Evolutionary conservation across 768 basidiomycete species (phyloP), one percentile per base, ranked within the genome.

Genomic region (Pisolithus marmoratus): DNA sequence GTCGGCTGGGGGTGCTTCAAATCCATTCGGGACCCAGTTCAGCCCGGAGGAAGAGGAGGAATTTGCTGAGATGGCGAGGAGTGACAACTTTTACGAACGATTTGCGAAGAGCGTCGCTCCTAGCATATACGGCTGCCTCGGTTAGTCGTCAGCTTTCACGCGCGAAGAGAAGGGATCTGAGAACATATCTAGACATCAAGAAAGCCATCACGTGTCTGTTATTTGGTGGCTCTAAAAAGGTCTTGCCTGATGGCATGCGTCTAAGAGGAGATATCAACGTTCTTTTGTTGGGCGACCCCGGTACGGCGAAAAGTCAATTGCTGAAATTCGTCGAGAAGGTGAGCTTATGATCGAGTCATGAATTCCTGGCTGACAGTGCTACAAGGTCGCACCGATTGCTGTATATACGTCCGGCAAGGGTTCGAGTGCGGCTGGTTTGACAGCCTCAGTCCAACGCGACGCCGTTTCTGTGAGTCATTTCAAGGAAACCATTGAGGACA

Each of bases 331-430:
- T 98, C 12, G 96, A 99, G 67, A 99, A 98, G 74, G 85, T 87
- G 40, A 26, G 60, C 14, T 11, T 49, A 17, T 38, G 24, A 43
- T 34, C 40, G 43, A 34, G 14, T 46, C 6, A 15, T 8, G 26
- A 36, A 5, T 22, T 9, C 48, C 45, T 45, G 51, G 9, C 34
- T 46, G 19, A 56, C 15, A 42, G 56, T 34, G 49, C 26, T 46
- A 43, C 7, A 51, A 92, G 89, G 94, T 97, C 44, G 94, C 96
- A 1, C 96, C 96, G 0, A 94, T 98, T 55, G 90, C 95, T 0
- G 96, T 99, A 1, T 98, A 99, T 66, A 98, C 96, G 0, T 96
- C 94, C 17, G 96, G 96, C 4, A 99, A 99, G 65, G 96, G 96
- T 47, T 94, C 92, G 5, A 96, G 93, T 72, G 96, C 96, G 8